Percentiles rank a stretch among this genome's conserved stretches.
These are phyloP conservation scores for Geotrichum citri-aurantii DNA, from an alignment of 1,139 yeast species.

Conservation along the genomic window DNA sequence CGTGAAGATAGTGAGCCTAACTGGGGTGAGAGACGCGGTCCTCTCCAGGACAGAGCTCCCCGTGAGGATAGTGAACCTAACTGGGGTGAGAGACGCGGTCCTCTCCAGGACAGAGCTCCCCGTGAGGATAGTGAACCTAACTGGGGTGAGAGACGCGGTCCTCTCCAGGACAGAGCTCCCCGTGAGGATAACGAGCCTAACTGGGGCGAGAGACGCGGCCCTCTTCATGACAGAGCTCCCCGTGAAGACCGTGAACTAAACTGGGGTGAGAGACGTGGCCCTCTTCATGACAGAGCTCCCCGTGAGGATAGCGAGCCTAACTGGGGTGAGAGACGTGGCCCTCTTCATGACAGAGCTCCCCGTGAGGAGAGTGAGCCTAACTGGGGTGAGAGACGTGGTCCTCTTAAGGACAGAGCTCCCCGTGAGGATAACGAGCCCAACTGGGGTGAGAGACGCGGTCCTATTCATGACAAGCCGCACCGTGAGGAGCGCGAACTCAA, in stretches of 20 bases:
- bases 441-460: constrained; percentile 34
- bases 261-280: constrained; percentile 26
- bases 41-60: constrained; percentile 32
- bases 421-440: constrained; percentile 28
- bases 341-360: constrained; percentile 31
- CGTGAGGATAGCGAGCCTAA: constrained; percentile 28
- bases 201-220: constrained; percentile 34
- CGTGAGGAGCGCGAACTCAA: constrained; percentile 1
- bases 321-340: constrained; percentile 31
- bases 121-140: constrained; percentile 34
- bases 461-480: constrained; percentile 18
- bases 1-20: constrained; percentile 38
- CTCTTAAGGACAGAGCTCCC: constrained; percentile 39
- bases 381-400: constrained; percentile 26
- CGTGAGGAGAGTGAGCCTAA: constrained; percentile 35
- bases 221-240: constrained; percentile 23
- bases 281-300: constrained; percentile 34
- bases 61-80: constrained; percentile 21
- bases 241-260: constrained; percentile 35
- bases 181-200: constrained; percentile 22
- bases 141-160: constrained; percentile 26
- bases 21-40: constrained; percentile 26
- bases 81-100: constrained; percentile 34
- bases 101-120: constrained; percentile 23
- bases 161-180: constrained; percentile 35